Conservation (phyloP, 176 grass and related monocot species). For the Puya raimondii region DNA sequence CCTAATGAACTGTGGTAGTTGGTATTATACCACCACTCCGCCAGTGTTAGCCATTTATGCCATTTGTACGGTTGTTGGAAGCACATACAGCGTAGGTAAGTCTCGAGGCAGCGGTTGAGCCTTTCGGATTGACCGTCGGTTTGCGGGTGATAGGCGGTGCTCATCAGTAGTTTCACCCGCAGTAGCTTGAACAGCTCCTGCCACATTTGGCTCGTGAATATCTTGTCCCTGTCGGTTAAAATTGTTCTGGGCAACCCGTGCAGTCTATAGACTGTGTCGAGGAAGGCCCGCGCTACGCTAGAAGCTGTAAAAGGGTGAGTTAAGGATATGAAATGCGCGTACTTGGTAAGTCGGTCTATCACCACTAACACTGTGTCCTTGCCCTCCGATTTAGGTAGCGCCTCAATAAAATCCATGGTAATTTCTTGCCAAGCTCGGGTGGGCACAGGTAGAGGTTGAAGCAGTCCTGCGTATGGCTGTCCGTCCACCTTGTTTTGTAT, state of each 20-base stretch:
- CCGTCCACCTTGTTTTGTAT: no score
- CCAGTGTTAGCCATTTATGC: neutral
- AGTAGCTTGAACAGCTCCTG: neutral
- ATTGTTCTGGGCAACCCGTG: neutral
- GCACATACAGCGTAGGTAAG: neutral
- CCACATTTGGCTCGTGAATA: neutral
- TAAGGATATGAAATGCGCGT: neutral
- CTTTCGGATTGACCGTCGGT: neutral
- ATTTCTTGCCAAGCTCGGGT: neutral
- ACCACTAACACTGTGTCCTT: neutral
- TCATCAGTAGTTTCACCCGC: neutral
- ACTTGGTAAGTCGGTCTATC: neutral
- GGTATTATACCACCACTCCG: neutral
- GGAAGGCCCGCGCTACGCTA: neutral
- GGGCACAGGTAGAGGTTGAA: no score
- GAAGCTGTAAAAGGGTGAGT: conserved; percentile 3
- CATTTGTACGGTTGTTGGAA: neutral
- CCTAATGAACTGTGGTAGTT: rapidly evolving
- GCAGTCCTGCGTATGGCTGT: no score
- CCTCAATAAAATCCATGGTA: neutral
- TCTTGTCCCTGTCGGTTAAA: neutral
- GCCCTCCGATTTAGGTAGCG: neutral
- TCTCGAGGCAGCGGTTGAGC: conserved; percentile 8
- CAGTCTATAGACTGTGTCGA: neutral
- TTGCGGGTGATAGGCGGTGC: neutral